Evolutionary conservation across 768 basidiomycete genomes (phyloP), one percentile per base, ranked within the genome.

Genomic region (Suillus americanus): DNA sequence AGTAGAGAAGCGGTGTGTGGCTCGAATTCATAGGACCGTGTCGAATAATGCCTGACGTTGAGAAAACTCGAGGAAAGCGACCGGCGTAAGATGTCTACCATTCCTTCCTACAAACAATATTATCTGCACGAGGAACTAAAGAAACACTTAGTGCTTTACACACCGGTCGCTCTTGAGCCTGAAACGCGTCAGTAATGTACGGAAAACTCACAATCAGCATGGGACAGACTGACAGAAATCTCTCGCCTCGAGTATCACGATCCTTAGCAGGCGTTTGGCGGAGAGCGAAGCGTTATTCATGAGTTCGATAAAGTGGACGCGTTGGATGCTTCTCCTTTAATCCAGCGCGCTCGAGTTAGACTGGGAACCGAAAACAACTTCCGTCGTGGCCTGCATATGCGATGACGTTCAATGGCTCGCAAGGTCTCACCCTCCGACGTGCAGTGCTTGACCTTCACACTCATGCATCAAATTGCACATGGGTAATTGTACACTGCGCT

Each of bases 121-220:
- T 41, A 18, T 59, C 38, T 28, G 12, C 18, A 41, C 18, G 5
- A 41, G 2, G 38, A 28, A 59, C 16, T 8, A 40, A 59, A 41
- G n/a, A 20, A 20, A 35, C 2, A 37, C 5, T 12, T 63, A 23
- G 60, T 14, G n/a, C 59, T 62, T 14, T 3, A 61, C 60, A 12
- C 66, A 88, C 91, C 90, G 62, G 92, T 95, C 40, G 91, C 89
- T 41, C 91, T 90, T 62, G 89, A 86, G 74, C 89, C 89, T 89
- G 40, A 59, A 35, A 43, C 5, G n/a, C 14, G 25, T 65, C 40
- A 68, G 63, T 40, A 14, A 13, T 8, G 20, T 16, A 61, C 16
- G 50, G 33, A 64, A 64, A 7, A 64, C 54, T 14, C 16, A 13
- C 30, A 5, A 23, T 37, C 10, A 45, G 35, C 55, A 37, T 23